These are phyloP conservation scores for Aspergillus ibericus DNA, from an alignment of 2,329 filamentous ascomycete species.

Conservation along the genomic window DNA sequence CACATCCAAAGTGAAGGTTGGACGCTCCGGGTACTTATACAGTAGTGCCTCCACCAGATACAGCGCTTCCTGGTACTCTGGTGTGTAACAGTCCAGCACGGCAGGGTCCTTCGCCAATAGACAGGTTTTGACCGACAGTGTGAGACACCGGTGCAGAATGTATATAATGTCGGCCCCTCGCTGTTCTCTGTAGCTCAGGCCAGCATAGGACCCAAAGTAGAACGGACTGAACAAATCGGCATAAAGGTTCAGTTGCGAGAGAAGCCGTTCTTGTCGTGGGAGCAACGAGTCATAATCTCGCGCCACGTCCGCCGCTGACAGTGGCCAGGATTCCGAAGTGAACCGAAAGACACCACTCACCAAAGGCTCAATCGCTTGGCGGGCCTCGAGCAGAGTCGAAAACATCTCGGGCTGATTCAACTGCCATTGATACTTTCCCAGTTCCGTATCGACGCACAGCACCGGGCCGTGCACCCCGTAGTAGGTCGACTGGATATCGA, in stretches of 20 bases:
- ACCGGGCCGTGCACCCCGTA: background rate
- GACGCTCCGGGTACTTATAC: background rate
- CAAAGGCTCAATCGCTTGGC: background rate
- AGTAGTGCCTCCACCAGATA: background rate
- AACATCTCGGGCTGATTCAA: background rate
- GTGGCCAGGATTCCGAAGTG: background rate
- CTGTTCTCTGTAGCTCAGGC: background rate
- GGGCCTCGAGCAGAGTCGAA: background rate
- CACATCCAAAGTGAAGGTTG: background rate
- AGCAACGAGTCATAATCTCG: background rate
- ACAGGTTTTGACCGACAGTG: background rate
- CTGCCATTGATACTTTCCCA: background rate
- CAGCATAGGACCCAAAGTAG: background rate
- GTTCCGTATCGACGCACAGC: background rate
- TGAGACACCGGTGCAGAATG: background rate
- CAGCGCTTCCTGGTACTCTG: background rate
- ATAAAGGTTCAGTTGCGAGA: background rate
- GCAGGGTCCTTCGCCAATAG: background rate
- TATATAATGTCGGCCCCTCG: background rate
- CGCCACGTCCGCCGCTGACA: background rate
- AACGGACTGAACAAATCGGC: background rate
- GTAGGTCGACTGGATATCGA: constrained; percentile 3
- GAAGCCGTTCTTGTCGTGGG: background rate
- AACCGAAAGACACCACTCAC: background rate
- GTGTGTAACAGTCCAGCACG: background rate